Evolutionary conservation across 805 yeast genomes (phyloP).

Genomic region (Lachancea quebecensis): DNA sequence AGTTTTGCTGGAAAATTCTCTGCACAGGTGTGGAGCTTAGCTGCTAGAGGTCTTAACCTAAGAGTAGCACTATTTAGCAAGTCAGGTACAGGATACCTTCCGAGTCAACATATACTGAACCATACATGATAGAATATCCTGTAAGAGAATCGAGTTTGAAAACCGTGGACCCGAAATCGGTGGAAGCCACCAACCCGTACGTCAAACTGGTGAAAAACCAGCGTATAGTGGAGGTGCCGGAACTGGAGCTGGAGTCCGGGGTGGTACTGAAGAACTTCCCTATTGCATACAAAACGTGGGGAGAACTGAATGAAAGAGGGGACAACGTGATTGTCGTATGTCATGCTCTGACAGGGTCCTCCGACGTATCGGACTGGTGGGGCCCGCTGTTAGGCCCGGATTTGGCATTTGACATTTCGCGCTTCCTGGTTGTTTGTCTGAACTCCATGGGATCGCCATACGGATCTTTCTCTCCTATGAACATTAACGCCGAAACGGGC

Average conservation of each 20-base stretch:
- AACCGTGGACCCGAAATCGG: constrained; percentile 20
- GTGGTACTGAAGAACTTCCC: constrained; percentile 66
- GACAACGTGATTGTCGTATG: constrained; percentile 85
- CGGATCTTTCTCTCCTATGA: constrained; percentile 89
- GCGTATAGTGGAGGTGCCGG: constrained; percentile 69
- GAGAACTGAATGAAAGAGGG: constrained; percentile 59
- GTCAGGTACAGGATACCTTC: too few species aligned
- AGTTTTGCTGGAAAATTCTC: too few species aligned
- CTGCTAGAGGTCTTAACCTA: neutral
- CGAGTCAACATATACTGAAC: neutral
- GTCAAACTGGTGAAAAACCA: constrained; percentile 68
- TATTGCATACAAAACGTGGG: constrained; percentile 96
- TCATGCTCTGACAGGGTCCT: constrained; percentile 93
- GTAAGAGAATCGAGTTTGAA: constrained; percentile 9
- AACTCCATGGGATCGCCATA: constrained; percentile 96
- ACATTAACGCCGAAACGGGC: constrained; percentile 70
- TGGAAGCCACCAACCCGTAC: constrained; percentile 47
- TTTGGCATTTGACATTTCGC: constrained; percentile 79
- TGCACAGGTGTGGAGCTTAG: too few species aligned
- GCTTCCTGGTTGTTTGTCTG: constrained; percentile 78
- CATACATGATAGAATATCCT: neutral
- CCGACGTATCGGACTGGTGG: constrained; percentile 98
- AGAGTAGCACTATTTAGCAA: neutral
- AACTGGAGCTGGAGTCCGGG: constrained; percentile 73
- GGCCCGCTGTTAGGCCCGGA: constrained; percentile 86